Conservation (phyloP, 257 asterid genomes). For the Catharanthus roseus region DNA sequence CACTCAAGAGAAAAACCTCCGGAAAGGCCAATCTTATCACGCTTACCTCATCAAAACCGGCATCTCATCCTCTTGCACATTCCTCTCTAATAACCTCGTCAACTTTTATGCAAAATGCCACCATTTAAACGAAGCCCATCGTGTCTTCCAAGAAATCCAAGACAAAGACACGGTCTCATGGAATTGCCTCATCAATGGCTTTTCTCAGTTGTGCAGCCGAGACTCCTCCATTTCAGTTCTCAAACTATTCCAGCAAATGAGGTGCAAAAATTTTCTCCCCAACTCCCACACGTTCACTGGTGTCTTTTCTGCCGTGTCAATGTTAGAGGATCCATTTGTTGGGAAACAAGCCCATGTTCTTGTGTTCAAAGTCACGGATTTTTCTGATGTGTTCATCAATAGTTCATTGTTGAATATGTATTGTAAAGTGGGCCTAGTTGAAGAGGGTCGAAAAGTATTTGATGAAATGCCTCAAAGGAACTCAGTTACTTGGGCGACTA, state of each 20-base stretch:
- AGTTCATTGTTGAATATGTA: conserved; percentile 60
- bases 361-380: conserved; percentile 31
- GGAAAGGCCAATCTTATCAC: conserved; percentile 48
- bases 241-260: conserved; percentile 48
- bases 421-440: conserved; percentile 46
- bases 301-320: conserved; percentile 48
- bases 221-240: conserved; percentile 41
- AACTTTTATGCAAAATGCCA: conserved; percentile 66
- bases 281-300: conserved; percentile 69
- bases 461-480: conserved; percentile 24
- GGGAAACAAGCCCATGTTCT: conserved; percentile 53
- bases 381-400: conserved; percentile 51
- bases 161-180: conserved; percentile 50
- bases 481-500: conserved; percentile 72
- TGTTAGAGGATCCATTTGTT: conserved; percentile 28
- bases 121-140: conserved; percentile 47
- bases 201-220: conserved; percentile 46
- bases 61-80: conserved; percentile 32
- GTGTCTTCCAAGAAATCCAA: conserved; percentile 42
- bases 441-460: conserved; percentile 33
- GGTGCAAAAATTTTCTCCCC: conserved; percentile 34
- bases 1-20: conserved; percentile 36
- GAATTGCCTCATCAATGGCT: conserved; percentile 70
- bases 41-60: conserved; percentile 61
- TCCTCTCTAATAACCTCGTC: conserved; percentile 54